Evolutionary conservation across 768 basidiomycete genomes (phyloP), one percentile per base, ranked within the genome.

Genomic region (Lentinula boryana): DNA sequence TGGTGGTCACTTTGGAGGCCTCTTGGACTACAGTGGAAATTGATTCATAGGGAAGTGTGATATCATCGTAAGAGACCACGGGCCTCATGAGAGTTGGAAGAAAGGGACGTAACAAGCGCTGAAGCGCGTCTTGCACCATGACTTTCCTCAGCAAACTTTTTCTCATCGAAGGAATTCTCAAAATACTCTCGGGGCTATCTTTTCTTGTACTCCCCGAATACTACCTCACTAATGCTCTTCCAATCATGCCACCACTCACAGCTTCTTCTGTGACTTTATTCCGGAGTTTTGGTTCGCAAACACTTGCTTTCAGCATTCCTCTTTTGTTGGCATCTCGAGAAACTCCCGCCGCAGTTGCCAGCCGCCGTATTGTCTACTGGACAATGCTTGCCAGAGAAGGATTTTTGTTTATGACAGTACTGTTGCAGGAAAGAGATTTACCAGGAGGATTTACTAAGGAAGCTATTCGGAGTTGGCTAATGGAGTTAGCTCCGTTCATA

Each of bases 11-110:
- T 50, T 60, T 41, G 54, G 60, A 49, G 41, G 66, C 33, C 16
- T 72, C 54, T n/a, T 67, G 41, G 4, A 69, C 51, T 16, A 58
- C 65, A 54, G 18, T 38, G 10, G 58, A 40, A 16, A 54, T 36
- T 36, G 61, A 33, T 40, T 74, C 70, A 46, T 77, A 73, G 5
- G 81, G 78, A 0, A 78, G 71, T 0, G 83, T 76, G 58, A 87
- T 84, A 63, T 87, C 86, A 66, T 85, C 86, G 76, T 87, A 86
- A 8, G 84, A 86, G 60, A 86, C 71, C 46, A 86, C 62, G 2
- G 80, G 71, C 48, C 85, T 76, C 65, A 75, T 73, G 38, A 70
- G 60, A 71, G 73, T 73, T 36, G 52, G 49, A 51, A 55, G 52
- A 16, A 48, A 51, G 18, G 32, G 36, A 8, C 9, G 36, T 1